Percentiles rank a stretch among this genome's conserved stretches.
These are phyloP conservation scores for Termitomyces sp. DNA, from an alignment of 768 basidiomycete species.

Conservation along the genomic window DNA sequence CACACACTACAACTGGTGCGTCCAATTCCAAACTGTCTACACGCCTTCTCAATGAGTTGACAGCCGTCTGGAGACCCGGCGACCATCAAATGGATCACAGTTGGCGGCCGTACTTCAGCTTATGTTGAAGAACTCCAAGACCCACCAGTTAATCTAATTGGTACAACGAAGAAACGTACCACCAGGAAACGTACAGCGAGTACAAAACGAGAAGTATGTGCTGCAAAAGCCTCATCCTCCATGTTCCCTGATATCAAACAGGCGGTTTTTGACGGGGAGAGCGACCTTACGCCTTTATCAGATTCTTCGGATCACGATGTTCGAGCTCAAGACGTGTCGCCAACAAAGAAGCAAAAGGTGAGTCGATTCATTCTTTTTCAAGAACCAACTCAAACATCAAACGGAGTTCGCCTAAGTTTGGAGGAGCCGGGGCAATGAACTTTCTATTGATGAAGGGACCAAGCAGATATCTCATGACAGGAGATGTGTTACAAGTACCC, in stretches of 20 bases:
- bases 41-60: background rate
- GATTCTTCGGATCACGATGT: slow-evolving; percentile 11
- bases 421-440: background rate
- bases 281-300: slow-evolving; percentile 15
- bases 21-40: slow-evolving; percentile 2
- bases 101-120: slow-evolving; percentile 75
- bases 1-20: slow-evolving; percentile 43
- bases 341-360: background rate
- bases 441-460: background rate
- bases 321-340: background rate
- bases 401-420: no score
- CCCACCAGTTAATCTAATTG: slow-evolving; percentile 11
- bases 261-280: slow-evolving; percentile 13
- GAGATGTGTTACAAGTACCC: background rate
- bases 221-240: background rate
- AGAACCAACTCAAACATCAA: background rate
- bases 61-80: slow-evolving; percentile 68
- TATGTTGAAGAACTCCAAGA: slow-evolving; percentile 60
- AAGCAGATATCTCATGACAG: background rate
- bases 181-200: background rate
- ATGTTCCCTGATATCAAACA: background rate
- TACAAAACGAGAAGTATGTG: slow-evolving; percentile 1
- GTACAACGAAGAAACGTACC: slow-evolving; percentile 1
- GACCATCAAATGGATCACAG: slow-evolving; percentile 68
- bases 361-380: background rate